Evolutionary conservation across 1,284 basidiomycete species (phyloP), one percentile per base, ranked within the genome.

Genomic region (Cystobasidiaceae sp.): DNA sequence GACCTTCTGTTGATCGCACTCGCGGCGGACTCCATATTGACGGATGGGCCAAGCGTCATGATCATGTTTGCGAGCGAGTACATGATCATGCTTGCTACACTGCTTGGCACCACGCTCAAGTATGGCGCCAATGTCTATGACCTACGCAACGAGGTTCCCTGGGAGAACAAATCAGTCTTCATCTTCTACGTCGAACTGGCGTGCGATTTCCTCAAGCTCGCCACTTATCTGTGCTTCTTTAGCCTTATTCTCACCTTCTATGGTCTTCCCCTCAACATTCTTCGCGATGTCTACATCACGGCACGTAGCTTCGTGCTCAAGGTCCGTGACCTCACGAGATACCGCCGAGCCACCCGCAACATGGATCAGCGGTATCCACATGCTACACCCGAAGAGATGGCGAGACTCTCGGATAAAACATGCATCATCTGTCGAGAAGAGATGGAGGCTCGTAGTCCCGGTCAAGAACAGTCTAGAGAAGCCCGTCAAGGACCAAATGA

Each of bases 401-500:
- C 82, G 28, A 79, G 81, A 8, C 85, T 88, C 81, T 86, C 84
- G 54, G 96, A 98, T 78, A 84, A 84, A 64, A 97, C 93, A 2
- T 98, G 96, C 75, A 97, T 98, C 74, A 97, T 98, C 71, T 97
- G 96, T 75, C 84, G 96, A n/a, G 94, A 98, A 78, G 94, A 98
- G 75, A 93, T 99, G 91, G 77, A 73, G 48, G 67, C 49, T 6
- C 19, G 33, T 70, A 71, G 28, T 58, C 75, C 77, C 49, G 66
- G 21, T 23, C 54, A 58, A 43, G 55, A 37, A 30, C 50, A 50
- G 50, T 55, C 63, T 21, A 49, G 39, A 28, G 56, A 34, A 15
- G 41, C 30, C 23, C 48, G 67, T 17, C 87, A 87, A 64, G 90
- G 88, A 1, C 90, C 89, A 21, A 97, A 97, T 73, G 89, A 89